Evolutionary conservation across 1,139 yeast genomes (phyloP).

Genomic region (Candida tetrigidarum): DNA sequence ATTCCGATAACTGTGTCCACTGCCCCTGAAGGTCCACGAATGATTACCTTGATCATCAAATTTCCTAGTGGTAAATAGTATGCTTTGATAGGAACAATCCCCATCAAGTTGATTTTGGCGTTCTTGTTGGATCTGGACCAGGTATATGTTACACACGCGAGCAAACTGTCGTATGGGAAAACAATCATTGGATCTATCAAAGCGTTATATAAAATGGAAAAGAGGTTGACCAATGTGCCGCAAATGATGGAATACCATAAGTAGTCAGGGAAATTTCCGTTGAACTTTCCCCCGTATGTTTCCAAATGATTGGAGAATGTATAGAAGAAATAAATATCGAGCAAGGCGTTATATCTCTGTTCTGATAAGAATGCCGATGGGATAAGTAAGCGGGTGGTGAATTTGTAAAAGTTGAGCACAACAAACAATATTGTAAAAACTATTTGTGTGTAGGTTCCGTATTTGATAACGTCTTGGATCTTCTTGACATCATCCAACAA

Average conservation of each 20-base stretch:
- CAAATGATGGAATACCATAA: constrained; percentile 55
- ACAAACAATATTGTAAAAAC: constrained; percentile 14
- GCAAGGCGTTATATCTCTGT: constrained; percentile 48
- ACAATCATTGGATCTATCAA: constrained; percentile 23
- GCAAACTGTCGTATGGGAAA: constrained; percentile 40
- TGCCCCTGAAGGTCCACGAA: constrained; percentile 44
- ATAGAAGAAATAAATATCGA: constrained; percentile 61
- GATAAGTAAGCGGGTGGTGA: constrained; percentile 53
- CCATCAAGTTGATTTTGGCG: constrained; percentile 53
- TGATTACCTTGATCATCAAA: constrained; percentile 49
- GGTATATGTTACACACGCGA: constrained; percentile 59
- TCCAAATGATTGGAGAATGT: constrained; percentile 61
- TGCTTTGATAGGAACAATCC: constrained; percentile 60
- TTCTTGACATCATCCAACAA: not conserved
- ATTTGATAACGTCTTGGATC: constrained; percentile 4
- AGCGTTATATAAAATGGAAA: constrained; percentile 32
- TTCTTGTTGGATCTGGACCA: constrained; percentile 62
- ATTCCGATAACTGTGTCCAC: constrained; percentile 52
- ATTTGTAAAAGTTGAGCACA: constrained; percentile 43
- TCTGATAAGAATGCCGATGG: constrained; percentile 37
- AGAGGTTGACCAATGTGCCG: constrained; percentile 46
- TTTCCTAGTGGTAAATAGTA: constrained; percentile 62
- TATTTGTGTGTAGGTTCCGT: constrained; percentile 11
- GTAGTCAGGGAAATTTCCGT: constrained; percentile 57
- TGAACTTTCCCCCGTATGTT: constrained; percentile 50